phyloP scores from a whole-genome alignment of 2,329 filamentous ascomycete genomes.

The Sphaerulina populicola region DNA sequence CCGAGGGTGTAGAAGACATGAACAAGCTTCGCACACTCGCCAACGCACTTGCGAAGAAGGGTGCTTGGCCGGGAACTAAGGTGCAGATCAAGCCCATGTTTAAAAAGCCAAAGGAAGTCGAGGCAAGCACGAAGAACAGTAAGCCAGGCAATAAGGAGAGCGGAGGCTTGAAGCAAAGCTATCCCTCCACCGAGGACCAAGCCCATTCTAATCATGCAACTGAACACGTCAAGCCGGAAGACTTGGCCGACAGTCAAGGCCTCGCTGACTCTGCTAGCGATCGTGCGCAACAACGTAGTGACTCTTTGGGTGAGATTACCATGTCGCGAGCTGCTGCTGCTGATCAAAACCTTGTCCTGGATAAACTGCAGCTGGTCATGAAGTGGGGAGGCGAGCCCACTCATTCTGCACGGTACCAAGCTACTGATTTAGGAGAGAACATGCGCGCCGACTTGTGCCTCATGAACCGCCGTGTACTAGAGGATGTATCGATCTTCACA shows the following conservation, averaged over 20 bases:
- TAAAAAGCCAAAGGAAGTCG: constrained; percentile 60
- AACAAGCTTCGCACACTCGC: constrained; percentile 78
- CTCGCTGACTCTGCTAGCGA: constrained; percentile 34
- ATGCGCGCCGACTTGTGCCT: constrained; percentile 92
- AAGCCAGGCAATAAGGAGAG: constrained; percentile 51
- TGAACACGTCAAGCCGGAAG: constrained; percentile 1
- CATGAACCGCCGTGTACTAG: constrained; percentile 83
- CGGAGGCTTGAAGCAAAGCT: constrained; percentile 26
- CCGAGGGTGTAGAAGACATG: constrained; percentile 71
- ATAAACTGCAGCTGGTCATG: constrained; percentile 94
- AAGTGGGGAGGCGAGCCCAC: constrained; percentile 99
- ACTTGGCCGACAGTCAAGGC: constrained; percentile 24
- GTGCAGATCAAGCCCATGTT: constrained; percentile 99
- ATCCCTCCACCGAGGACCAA: constrained; percentile 11
- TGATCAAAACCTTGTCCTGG: constrained; percentile 84
- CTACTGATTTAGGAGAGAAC: constrained; percentile 87
- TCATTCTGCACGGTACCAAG: constrained; percentile 91
- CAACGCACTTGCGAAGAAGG: constrained; percentile 85
- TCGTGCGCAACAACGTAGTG: constrained; percentile 55
- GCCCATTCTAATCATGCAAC: neutral
- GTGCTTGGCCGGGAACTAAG: constrained; percentile 89
- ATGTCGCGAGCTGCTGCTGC: constrained; percentile 89
- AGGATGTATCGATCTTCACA: constrained; percentile 90
- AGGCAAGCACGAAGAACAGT: constrained; percentile 39
- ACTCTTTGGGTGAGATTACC: constrained; percentile 81